Evolutionary conservation across 129 eudicot genomes (phyloP).

Genomic region (Arctium minus): DNA sequence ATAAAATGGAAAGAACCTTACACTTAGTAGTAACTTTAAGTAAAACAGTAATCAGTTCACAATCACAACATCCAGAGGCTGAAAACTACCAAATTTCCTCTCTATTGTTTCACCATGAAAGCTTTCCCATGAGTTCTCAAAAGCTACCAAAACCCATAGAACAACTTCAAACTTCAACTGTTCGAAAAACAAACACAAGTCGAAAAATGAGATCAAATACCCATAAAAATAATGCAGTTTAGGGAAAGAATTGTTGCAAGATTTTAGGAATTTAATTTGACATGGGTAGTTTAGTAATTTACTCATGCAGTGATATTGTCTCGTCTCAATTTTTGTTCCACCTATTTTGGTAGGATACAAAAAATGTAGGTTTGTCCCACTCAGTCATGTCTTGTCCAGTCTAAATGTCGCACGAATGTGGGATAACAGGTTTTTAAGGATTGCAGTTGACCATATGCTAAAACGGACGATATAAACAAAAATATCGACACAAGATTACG

Average conservation of each 20-base stretch:
- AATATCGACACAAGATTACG: not conserved
- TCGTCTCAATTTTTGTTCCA: too few relatives aligned
- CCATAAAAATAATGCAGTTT: not conserved
- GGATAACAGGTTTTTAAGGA: not conserved
- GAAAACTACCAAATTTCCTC: constrained; percentile 3
- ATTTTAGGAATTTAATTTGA: too few relatives aligned
- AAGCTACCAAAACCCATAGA: not conserved
- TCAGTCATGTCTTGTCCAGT: too few relatives aligned
- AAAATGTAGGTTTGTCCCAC: too few relatives aligned
- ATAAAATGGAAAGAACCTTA: not conserved
- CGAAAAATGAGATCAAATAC: not conserved
- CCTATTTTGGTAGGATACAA: too few relatives aligned
- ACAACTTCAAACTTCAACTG: not conserved
- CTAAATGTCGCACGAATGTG: too few relatives aligned
- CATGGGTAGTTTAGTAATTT: too few relatives aligned
- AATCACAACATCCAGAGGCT: not conserved
- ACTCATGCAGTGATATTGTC: too few relatives aligned
- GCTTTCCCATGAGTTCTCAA: not conserved
- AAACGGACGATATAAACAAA: not conserved
- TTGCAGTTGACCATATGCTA: not conserved
- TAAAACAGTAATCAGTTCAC: not conserved
- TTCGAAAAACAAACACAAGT: not conserved
- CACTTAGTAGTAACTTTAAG: not conserved
- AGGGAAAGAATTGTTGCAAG: too few relatives aligned
- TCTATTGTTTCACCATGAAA: constrained; percentile 21